Evolutionary conservation across 2,329 filamentous ascomycete species (phyloP), one percentile per base, ranked within the genome.

Genomic region (Trichoderma arundinaceum): DNA sequence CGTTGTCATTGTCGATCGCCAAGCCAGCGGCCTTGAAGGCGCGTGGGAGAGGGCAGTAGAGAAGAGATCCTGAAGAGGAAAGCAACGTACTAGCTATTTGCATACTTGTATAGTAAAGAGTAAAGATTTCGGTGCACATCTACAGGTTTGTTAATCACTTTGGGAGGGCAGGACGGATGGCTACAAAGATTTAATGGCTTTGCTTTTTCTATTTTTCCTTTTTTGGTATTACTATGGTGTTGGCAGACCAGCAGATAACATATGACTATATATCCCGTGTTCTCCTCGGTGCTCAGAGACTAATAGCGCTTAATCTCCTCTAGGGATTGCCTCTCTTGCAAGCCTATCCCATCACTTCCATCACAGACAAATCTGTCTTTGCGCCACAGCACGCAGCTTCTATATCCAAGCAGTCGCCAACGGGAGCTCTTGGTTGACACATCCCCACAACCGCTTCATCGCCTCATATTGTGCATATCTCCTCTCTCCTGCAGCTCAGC

Each of bases 41-140:
- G 89, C 88, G 1, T 92, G 90, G 90, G 88, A 85, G 58, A 86
- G 88, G 75, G 90, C 90, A 15, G 67, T 72, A 8, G 75, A 76
- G 54, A 69, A 68, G n/a, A 72, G 71, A 49, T 68, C 59, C 56
- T 58, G 35, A 57, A 38, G 17, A 2, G 44, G 17, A 10, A 13
- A 10, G 52, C 10, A 41, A 28, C 22, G 49, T 56, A 56, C 32
- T 33, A 48, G 22, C 57, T 43, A 56, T 52, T 49, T 35, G 44
- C 35, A 51, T 53, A 38, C 62, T 54, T 57, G 54, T 62, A 46
- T 64, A 62, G 43, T 54, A 64, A 56, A 58, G 49, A 60, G 60
- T 57, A 64, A 56, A 65, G 38, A 54, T 59, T 28, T 17, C 7
- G 46, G 39, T 46, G 49, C 56, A 56, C 39, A n/a, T 66, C 41